These are phyloP conservation scores for Leavenworthia alabamica DNA, from an alignment of 345 rosid species.

Conservation along the genomic window DNA sequence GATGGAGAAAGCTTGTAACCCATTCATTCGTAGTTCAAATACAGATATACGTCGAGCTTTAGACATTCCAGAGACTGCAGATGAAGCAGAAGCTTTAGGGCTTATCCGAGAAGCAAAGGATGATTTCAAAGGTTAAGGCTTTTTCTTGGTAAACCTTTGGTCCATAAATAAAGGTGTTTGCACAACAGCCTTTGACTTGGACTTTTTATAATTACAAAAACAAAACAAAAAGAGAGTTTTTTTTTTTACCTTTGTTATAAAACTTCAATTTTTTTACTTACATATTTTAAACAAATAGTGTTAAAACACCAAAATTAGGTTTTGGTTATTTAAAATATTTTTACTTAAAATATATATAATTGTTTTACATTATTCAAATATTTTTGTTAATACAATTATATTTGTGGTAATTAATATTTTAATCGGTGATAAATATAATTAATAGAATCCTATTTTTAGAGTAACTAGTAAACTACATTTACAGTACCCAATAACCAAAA, in stretches of 20 bases:
- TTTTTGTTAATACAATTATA: not conserved
- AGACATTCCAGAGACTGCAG: conserved; percentile 46
- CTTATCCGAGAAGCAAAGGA: conserved; percentile 69
- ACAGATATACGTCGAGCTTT: conserved; percentile 53
- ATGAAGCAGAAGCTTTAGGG: conserved; percentile 65
- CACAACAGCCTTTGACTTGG: not conserved
- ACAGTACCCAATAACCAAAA: no score
- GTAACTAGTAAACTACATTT: no score
- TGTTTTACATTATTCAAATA: not conserved
- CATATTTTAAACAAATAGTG: not conserved
- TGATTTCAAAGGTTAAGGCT: conserved; percentile 39
- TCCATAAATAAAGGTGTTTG: not conserved
- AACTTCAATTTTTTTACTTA: not conserved
- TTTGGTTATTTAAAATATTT: not conserved
- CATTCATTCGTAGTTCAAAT: conserved; percentile 73
- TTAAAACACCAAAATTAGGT: not conserved
- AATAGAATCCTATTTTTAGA: no score
- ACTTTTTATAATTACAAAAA: no score
- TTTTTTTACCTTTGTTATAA: not conserved
- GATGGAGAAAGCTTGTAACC: conserved; percentile 86
- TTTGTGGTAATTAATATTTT: no score
- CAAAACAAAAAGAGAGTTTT: no score
- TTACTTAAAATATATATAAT: not conserved
- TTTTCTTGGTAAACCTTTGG: not conserved
- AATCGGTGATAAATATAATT: no score